Evolutionary conservation across 768 basidiomycete genomes (phyloP), one percentile per base, ranked within the genome.

Genomic region (Lyophyllum decastes): DNA sequence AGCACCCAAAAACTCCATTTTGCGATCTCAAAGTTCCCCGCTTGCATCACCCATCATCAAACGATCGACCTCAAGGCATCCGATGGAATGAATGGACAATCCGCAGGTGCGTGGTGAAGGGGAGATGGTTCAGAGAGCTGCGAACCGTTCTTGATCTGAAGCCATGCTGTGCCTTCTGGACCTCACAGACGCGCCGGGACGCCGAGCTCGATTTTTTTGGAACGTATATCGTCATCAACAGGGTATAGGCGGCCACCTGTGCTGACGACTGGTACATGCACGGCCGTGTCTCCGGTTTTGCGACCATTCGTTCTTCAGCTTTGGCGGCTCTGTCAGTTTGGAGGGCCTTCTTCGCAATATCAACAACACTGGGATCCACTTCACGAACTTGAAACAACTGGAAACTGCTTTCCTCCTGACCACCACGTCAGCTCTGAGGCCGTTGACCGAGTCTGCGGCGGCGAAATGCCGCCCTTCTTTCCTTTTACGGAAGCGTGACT

Each of bases 401-500:
- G 16, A 5, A 10, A 10, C 10, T 41, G 3, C n/a, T 19, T 41
- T 41, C 10, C 40, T 19, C 40, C n/a, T 19, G 4, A 10, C 27
- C n/a, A 30, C 26, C 46, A 47, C 27, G 27, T 30, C 26, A 27
- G n/a, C 26, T 48, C 47, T 48, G 2, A 7, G 26, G 47, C 47
- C 27, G 1, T 8, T 4, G 27, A 17, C 26, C n/a, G 9, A 17
- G 26, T 9, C n/a, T n/a, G n/a, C n/a, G n/a, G n/a, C 26, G 16
- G 49, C 16, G 14, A 27, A 12, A 38, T 35, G 49, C 49, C 33
- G 49, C 49, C 33, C 30, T 30, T 11, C 8, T 38, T 50, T 50
- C 49, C 49, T 50, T 22, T 22, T 35, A 38, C 21, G 49, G 49
- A 50, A 30, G 44, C 14, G 49, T 50, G 49, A 50, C 49, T 22